Conservation (phyloP, 352 stramenopile species). For the Aphanomyces euteiches region DNA sequence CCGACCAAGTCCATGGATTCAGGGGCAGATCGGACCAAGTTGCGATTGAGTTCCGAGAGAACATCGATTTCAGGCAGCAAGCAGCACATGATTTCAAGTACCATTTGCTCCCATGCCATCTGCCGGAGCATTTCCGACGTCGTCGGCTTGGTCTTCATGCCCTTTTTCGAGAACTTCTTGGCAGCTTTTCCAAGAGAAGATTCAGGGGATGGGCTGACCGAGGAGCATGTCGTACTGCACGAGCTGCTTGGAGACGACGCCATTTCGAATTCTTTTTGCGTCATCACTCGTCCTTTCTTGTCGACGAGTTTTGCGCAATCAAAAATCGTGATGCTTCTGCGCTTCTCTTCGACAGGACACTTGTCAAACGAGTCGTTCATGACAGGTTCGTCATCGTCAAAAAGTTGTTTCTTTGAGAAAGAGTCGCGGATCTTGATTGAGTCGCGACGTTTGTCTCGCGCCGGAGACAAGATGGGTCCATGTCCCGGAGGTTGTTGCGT, state of each 20-base stretch:
- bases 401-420: conserved; percentile 26
- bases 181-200: conserved; percentile 30
- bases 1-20: conserved; percentile 46
- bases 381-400: neutral
- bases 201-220: neutral
- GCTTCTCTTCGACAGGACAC: conserved; percentile 24
- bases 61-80: conserved; percentile 68
- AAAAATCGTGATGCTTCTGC: conserved; percentile 61
- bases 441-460: conserved; percentile 5
- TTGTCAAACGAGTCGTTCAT: neutral
- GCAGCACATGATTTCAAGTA: conserved; percentile 70
- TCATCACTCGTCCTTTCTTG: conserved; percentile 62
- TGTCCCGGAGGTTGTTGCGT: conserved; percentile 6
- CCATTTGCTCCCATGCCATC: conserved; percentile 48
- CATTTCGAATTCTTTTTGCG: conserved; percentile 66
- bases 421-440: neutral
- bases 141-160: conserved; percentile 7
- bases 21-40: conserved; percentile 1
- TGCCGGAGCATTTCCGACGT: conserved; percentile 28
- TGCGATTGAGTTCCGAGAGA: conserved; percentile 67
- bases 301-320: conserved; percentile 77
- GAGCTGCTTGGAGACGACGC: conserved; percentile 52
- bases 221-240: conserved; percentile 42
- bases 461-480: conserved; percentile 1
- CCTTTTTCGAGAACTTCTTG: conserved; percentile 33